Percentiles rank a stretch among this genome's conserved stretches.
Evolutionary conservation across 2,329 filamentous ascomycete species (phyloP).

Genomic region (Metarhizium rileyi): DNA sequence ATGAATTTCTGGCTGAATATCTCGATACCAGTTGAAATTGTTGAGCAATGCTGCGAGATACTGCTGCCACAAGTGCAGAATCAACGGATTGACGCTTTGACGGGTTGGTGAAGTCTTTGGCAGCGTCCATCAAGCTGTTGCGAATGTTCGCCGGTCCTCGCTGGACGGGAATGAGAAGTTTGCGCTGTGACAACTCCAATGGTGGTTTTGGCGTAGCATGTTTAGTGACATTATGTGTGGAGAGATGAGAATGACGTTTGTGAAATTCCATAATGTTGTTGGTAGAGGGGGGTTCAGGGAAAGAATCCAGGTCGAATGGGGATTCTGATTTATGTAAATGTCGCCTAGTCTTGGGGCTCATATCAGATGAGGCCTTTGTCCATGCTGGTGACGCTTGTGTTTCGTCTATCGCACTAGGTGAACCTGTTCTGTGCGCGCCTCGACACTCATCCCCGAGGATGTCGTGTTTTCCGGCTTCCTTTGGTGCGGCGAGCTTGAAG

Average conservation of each 20-base stretch:
- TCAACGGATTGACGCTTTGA: constrained; percentile 25
- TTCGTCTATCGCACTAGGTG: neutral
- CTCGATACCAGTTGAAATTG: constrained; percentile 32
- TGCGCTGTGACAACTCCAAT: constrained; percentile 3
- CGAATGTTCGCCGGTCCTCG: constrained; percentile 1
- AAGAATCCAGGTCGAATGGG: constrained; percentile 15
- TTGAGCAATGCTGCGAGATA: constrained; percentile 34
- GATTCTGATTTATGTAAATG: constrained; percentile 8
- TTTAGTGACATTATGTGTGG: neutral
- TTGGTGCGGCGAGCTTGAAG: neutral
- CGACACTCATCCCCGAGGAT: neutral
- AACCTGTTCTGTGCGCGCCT: neutral
- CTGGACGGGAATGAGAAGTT: constrained; percentile 1
- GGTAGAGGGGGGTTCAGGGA: constrained; percentile 13
- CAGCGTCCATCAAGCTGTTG: constrained; percentile 10
- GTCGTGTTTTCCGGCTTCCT: neutral
- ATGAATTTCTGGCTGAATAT: neutral
- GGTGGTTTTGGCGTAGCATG: constrained; percentile 5
- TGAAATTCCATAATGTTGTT: constrained; percentile 1
- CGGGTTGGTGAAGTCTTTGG: constrained; percentile 8
- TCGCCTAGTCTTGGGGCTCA: neutral
- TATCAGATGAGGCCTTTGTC: neutral
- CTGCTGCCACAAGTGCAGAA: constrained; percentile 31
- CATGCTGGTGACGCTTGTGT: neutral
- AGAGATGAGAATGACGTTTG: neutral